Evolutionary conservation across 257 asterid species (phyloP).

Genomic region (Penstemon davidsonii): DNA sequence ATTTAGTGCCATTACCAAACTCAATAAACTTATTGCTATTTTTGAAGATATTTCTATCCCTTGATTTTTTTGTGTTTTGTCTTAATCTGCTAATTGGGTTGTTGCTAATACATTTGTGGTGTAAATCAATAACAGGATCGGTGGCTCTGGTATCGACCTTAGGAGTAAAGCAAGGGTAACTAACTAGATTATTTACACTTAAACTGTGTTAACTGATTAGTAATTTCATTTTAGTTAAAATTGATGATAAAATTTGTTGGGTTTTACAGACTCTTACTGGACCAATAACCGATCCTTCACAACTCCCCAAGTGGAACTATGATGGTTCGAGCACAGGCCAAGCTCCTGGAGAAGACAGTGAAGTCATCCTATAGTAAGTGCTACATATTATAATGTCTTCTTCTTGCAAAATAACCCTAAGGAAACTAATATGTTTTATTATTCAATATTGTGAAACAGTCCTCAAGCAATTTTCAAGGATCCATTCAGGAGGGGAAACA

Average conservation of each 20-base stretch:
- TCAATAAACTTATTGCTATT: too few relatives aligned
- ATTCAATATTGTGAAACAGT: slow-evolving; percentile 28
- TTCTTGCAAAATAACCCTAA: not conserved
- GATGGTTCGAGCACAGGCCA: slow-evolving; percentile 41
- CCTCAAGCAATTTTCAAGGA: slow-evolving; percentile 64
- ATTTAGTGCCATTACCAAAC: too few relatives aligned
- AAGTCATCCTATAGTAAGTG: slow-evolving; percentile 34
- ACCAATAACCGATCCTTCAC: slow-evolving; percentile 23
- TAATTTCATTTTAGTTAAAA: not conserved
- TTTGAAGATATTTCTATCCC: too few relatives aligned
- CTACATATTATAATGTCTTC: too few relatives aligned
- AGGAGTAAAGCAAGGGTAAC: slow-evolving; percentile 37
- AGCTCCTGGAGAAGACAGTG: slow-evolving; percentile 37
- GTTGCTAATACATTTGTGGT: not conserved
- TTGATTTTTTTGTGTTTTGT: not conserved
- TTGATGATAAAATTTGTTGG: not conserved
- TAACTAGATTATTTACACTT: not conserved
- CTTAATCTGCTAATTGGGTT: not conserved
- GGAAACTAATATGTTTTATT: not conserved
- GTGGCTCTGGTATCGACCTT: slow-evolving; percentile 36
- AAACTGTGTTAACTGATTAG: not conserved
- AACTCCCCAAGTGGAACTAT: slow-evolving; percentile 35
- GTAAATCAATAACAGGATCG: slow-evolving; percentile 23
- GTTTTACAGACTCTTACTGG: slow-evolving; percentile 24
- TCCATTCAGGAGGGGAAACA: slow-evolving; percentile 58